phyloP scores from a whole-genome alignment of 2,329 filamentous ascomycete genomes.

The Sporothrix globosa region DNA sequence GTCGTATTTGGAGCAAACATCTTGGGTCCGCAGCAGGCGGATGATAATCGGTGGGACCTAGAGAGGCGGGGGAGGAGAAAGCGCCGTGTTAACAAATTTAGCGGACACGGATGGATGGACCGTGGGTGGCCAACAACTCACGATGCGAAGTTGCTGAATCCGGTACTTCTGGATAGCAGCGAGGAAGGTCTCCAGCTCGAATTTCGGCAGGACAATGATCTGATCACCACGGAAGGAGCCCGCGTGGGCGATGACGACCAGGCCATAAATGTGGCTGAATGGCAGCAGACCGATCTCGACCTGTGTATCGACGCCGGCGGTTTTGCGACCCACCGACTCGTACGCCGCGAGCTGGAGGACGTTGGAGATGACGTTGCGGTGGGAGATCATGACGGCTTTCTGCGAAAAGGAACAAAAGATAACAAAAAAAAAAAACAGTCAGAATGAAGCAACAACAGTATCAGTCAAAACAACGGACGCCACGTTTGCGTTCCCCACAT shows the following conservation, averaged over 20 bases:
- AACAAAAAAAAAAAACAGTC: not conserved
- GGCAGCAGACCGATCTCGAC: conserved; percentile 67
- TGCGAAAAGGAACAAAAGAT: conserved; percentile 39
- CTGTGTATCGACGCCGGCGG: conserved; percentile 42
- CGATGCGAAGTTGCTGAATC: conserved; percentile 67
- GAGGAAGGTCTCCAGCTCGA: conserved; percentile 67
- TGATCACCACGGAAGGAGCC: conserved; percentile 71
- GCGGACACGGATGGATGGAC: no score
- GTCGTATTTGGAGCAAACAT: conserved; percentile 67
- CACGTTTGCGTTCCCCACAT: conserved; percentile 37
- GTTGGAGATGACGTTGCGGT: conserved; percentile 75
- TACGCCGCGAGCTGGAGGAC: conserved; percentile 62
- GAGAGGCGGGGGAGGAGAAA: not conserved
- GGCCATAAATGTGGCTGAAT: conserved; percentile 76
- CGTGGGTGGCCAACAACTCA: conserved; percentile 44
- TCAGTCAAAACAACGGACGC: not conserved
- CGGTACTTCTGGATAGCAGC: conserved; percentile 67
- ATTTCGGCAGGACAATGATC: conserved; percentile 71
- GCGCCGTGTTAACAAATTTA: not conserved
- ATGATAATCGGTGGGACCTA: conserved; percentile 83
- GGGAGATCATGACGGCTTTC: conserved; percentile 80
- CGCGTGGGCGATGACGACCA: conserved; percentile 70
- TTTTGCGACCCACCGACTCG: conserved; percentile 42
- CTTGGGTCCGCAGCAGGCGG: conserved; percentile 67
- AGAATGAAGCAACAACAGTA: not conserved